Percentiles rank a stretch among this genome's conserved stretches.
Conservation (phyloP, 306 rosid genomes). For the Dryas octopetala region DNA sequence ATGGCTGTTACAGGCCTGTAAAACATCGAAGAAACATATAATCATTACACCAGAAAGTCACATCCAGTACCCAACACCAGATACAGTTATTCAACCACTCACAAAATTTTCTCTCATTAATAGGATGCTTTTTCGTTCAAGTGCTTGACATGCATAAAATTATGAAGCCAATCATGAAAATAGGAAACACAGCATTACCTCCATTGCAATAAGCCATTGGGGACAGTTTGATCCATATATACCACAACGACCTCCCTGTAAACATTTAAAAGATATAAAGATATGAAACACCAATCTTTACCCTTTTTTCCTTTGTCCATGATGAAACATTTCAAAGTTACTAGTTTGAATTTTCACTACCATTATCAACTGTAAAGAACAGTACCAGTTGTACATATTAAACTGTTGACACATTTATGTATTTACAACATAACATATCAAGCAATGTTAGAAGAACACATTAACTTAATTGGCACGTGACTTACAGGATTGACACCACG, state of each 20-base stretch:
- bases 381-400: not conserved
- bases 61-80: not conserved
- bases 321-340: not conserved
- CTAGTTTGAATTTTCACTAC: no score
- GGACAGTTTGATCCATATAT: constrained; percentile 82
- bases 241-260: constrained; percentile 85
- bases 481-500: constrained; percentile 73
- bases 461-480: not conserved
- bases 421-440: no score
- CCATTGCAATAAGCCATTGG: constrained; percentile 85
- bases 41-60: not conserved
- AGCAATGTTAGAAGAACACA: not conserved
- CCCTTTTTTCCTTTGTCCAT: not conserved
- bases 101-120: not conserved
- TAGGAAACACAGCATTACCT: constrained; percentile 40
- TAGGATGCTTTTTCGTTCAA: not conserved
- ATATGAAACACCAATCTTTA: not conserved
- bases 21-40: constrained; percentile 5
- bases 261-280: constrained; percentile 1
- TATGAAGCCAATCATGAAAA: not conserved
- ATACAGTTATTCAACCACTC: not conserved
- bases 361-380: not conserved
- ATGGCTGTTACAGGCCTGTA: constrained; percentile 77
- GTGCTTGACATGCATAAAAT: not conserved
- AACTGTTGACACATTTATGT: not conserved